A percentile compares a stretch with the other conserved stretches of the same genome.
Conservation (phyloP, 2,329 filamentous ascomycete species). For the Pseudogymnoascus sp. region DNA sequence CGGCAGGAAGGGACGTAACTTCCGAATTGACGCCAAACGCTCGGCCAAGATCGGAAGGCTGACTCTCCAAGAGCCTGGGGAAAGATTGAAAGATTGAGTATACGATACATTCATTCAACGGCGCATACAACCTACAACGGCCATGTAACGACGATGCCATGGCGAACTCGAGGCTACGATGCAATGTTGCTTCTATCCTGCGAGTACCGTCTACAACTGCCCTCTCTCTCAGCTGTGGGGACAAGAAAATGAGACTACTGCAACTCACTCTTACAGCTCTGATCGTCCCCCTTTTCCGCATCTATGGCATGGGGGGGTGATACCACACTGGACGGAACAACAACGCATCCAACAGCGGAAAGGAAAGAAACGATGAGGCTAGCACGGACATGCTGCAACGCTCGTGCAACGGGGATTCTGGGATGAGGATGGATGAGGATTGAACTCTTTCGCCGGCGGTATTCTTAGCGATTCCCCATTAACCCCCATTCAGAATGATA, state of each 20-base stretch:
- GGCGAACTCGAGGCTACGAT: background rate
- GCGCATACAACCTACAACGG: background rate
- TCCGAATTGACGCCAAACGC: conserved; percentile 6
- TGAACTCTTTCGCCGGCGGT: conserved; percentile 29
- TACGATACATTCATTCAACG: background rate
- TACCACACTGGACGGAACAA: background rate
- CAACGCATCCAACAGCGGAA: conserved; percentile 5
- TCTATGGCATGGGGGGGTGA: background rate
- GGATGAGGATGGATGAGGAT: conserved; percentile 31
- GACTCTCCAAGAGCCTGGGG: background rate
- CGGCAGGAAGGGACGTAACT: conserved; percentile 1
- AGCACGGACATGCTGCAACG: background rate
- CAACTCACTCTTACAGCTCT: background rate
- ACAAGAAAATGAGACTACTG: background rate
- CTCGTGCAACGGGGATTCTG: conserved; percentile 2
- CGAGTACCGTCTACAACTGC: background rate
- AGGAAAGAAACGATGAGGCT: background rate
- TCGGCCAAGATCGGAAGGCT: conserved; percentile 2
- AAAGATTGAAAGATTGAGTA: background rate
- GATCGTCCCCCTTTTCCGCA: background rate
- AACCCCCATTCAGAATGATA: background rate
- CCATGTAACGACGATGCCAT: background rate
- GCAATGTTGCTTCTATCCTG: background rate
- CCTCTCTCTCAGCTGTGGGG: background rate
- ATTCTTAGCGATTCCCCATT: conserved; percentile 20